These are phyloP conservation scores for Staphylotrichum tortipilum DNA, from an alignment of 495 filamentous ascomycete species.

Conservation along the genomic window DNA sequence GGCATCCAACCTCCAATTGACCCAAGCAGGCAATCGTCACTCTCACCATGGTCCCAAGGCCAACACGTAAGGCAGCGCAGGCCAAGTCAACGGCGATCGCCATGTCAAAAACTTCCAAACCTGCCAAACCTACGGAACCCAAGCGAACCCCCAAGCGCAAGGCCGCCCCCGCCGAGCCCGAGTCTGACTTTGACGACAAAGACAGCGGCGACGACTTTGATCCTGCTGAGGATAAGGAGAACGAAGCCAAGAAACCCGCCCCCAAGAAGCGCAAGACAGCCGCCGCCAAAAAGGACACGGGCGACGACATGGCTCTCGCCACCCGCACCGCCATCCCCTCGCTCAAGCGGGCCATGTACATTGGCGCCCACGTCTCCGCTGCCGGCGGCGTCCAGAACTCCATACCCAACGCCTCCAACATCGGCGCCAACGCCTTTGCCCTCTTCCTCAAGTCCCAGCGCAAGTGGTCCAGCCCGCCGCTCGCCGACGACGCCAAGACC, in stretches of 20 bases:
- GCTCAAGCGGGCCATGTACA: conserved; percentile 61
- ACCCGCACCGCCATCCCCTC: conserved; percentile 51
- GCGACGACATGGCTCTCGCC: conserved; percentile 56
- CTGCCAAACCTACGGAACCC: not conserved
- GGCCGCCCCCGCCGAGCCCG: conserved; percentile 15
- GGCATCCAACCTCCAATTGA: not conserved
- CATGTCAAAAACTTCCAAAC: not conserved
- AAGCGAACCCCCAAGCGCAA: conserved; percentile 31
- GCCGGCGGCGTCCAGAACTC: conserved; percentile 91
- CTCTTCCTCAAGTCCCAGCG: conserved; percentile 92
- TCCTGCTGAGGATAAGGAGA: conserved; percentile 17
- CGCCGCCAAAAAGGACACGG: conserved; percentile 33
- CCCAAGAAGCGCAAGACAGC: conserved; percentile 44
- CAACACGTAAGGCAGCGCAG: conserved; percentile 10
- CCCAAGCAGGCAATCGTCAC: not conserved
- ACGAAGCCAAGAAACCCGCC: conserved; percentile 21
- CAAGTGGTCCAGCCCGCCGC: conserved; percentile 82
- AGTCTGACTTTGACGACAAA: conserved; percentile 18
- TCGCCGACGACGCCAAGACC: conserved; percentile 56
- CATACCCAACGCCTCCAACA: conserved; percentile 66
- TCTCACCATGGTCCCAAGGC: conserved; percentile 4
- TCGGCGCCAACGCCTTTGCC: conserved; percentile 88
- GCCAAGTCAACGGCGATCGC: not conserved
- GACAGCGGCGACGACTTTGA: conserved; percentile 11
- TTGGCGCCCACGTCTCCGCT: conserved; percentile 85